A percentile compares a stretch with the other conserved stretches of the same genome.
Evolutionary conservation across 2,329 filamentous ascomycete species (phyloP).

Genomic region (Cadophora luteo-olivacea): DNA sequence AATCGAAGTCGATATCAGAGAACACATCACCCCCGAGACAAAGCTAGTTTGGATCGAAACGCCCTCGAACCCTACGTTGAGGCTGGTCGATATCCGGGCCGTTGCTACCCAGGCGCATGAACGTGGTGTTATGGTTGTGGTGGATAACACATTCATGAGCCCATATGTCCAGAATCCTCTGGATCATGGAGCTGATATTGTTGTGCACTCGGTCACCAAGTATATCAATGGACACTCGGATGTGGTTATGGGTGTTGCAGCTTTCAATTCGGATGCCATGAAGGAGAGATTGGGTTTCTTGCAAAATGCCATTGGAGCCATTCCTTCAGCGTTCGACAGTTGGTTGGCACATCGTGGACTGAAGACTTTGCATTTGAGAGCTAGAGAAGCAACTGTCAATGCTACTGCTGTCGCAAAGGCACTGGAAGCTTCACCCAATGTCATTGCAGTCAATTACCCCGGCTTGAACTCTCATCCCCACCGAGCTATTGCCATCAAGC

Average conservation of each 20-base stretch:
- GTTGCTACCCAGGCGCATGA: constrained; percentile 84
- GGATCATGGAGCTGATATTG: constrained; percentile 93
- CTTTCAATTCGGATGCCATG: constrained; percentile 87
- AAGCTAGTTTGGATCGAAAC: constrained; percentile 98
- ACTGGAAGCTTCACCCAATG: constrained; percentile 80
- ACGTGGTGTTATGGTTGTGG: constrained; percentile 92
- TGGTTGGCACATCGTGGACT: constrained; percentile 97
- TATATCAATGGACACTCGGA: constrained; percentile 99
- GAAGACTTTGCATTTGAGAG: constrained; percentile 95
- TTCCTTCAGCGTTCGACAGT: constrained; percentile 93
- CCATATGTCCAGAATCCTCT: constrained; percentile 97
- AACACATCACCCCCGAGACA: constrained; percentile 86
- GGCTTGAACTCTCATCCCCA: constrained; percentile 89
- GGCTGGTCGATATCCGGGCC: constrained; percentile 89
- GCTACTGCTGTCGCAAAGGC: constrained; percentile 78
- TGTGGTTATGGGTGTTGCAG: constrained; percentile 96
- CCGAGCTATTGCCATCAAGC: constrained; percentile 81
- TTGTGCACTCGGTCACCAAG: constrained; percentile 97
- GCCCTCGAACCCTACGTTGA: constrained; percentile 92
- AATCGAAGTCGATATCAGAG: constrained; percentile 86
- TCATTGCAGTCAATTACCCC: constrained; percentile 94
- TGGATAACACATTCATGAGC: constrained; percentile 98
- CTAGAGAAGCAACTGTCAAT: constrained; percentile 82
- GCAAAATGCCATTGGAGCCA: constrained; percentile 95
- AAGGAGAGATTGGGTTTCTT: constrained; percentile 83